These are phyloP conservation scores for Tolypocladium album DNA, from an alignment of 2,329 filamentous ascomycete species.

Conservation along the genomic window DNA sequence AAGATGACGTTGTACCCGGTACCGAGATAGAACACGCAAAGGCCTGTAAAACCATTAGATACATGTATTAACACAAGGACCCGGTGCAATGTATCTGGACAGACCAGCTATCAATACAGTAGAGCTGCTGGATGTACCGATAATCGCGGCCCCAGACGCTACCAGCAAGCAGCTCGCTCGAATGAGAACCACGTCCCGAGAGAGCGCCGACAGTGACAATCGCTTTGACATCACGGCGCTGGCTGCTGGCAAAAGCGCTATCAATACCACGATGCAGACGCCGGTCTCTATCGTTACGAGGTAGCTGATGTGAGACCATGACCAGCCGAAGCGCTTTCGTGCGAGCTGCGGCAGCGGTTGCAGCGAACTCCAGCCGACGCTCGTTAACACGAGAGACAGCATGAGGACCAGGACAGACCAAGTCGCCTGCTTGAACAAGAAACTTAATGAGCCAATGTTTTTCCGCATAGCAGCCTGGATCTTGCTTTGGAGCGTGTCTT, in stretches of 20 bases:
- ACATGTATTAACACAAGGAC: neutral
- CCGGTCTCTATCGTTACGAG: neutral
- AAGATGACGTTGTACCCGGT: neutral
- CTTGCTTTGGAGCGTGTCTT: neutral
- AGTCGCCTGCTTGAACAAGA: neutral
- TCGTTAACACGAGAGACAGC: neutral
- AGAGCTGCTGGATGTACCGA: neutral
- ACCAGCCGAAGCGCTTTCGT: constrained; percentile 4
- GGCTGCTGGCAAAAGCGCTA: neutral
- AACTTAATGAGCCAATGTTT: neutral
- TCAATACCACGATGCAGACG: neutral
- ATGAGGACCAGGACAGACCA: neutral
- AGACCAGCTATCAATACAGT: neutral
- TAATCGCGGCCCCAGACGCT: neutral
- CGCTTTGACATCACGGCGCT: neutral
- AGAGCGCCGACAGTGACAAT: neutral
- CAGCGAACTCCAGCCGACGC: neutral
- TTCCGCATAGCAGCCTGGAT: neutral
- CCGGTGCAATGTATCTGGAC: neutral
- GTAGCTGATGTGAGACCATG: constrained; percentile 2
- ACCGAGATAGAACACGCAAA: neutral
- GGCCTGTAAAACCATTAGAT: neutral
- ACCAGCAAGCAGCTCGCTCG: neutral
- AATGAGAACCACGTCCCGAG: neutral
- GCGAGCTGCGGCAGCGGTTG: constrained; percentile 2